A percentile compares a stretch with the other conserved stretches of the same genome.
Conservation (phyloP, 2,329 filamentous ascomycete species). For the Seiridium cupressi region DNA sequence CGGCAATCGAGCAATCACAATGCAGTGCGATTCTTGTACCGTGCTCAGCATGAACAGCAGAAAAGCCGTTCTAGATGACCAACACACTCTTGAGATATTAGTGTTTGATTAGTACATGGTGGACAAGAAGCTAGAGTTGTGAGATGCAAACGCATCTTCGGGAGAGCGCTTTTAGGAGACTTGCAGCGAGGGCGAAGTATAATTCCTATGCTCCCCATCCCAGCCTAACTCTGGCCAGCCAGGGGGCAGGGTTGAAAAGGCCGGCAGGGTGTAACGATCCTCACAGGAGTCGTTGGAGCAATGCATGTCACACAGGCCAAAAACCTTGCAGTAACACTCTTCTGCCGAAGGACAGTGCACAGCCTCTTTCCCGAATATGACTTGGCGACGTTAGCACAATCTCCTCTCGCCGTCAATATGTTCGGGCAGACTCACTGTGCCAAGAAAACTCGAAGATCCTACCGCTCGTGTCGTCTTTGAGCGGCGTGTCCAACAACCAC, state of each 20-base stretch:
- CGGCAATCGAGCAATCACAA: too few species aligned
- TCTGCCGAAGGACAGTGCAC: slow-evolving; percentile 60
- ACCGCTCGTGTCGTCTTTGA: slow-evolving; percentile 54
- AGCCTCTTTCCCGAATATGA: slow-evolving; percentile 56
- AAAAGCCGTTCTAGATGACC: too few species aligned
- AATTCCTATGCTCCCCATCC: slow-evolving; percentile 35
- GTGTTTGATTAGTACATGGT: too few species aligned
- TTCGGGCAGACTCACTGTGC: slow-evolving; percentile 50
- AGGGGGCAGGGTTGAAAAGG: slow-evolving; percentile 53
- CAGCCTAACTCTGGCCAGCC: slow-evolving; percentile 63
- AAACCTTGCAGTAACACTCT: slow-evolving; percentile 67
- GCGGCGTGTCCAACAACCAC: slow-evolving; percentile 57
- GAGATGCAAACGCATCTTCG: too few species aligned
- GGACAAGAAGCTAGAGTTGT: too few species aligned
- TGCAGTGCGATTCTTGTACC: too few species aligned
- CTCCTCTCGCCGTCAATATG: background rate
- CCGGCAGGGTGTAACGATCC: slow-evolving; percentile 58
- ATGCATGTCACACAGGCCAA: slow-evolving; percentile 54
- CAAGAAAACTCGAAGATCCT: slow-evolving; percentile 64
- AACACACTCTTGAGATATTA: too few species aligned
- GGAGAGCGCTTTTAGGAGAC: too few species aligned
- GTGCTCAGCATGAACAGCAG: too few species aligned
- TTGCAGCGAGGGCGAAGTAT: background rate
- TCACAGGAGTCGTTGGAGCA: slow-evolving; percentile 48
- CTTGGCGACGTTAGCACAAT: slow-evolving; percentile 26